Evolutionary conservation across 2,329 filamentous ascomycete genomes (phyloP).

Genomic region (Trematosphaeria pertusa): DNA sequence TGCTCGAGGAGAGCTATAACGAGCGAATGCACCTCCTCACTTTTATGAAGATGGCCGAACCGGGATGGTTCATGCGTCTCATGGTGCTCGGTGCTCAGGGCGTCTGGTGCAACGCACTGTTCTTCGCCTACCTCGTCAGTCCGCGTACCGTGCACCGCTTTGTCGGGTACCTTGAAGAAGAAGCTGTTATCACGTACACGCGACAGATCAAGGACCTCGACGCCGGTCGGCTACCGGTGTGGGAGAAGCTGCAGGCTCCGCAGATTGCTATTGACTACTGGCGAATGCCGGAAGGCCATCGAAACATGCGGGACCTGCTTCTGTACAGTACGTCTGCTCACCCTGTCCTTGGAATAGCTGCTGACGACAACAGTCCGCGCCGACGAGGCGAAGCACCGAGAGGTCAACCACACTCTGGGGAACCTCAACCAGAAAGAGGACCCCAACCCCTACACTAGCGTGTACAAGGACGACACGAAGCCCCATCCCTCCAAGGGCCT

Average conservation of each 20-base stretch:
- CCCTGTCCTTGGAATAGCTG: no score
- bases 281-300: constrained; percentile 85
- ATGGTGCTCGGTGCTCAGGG: constrained; percentile 94
- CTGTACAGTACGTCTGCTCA: constrained; percentile 76
- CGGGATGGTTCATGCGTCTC: constrained; percentile 86
- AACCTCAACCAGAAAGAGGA: constrained; percentile 87
- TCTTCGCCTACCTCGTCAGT: constrained; percentile 84
- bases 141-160: constrained; percentile 92
- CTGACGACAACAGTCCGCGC: constrained; percentile 37
- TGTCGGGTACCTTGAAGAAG: constrained; percentile 95
- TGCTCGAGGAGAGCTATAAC: constrained; percentile 90
- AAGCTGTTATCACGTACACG: constrained; percentile 95
- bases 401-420: constrained; percentile 93
- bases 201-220: constrained; percentile 88
- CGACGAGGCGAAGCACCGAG: constrained; percentile 68
- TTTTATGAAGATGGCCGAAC: constrained; percentile 89
- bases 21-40: constrained; percentile 93
- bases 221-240: constrained; percentile 79
- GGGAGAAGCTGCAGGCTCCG: constrained; percentile 79
- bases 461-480: constrained; percentile 73
- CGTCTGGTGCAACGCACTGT: constrained; percentile 95
- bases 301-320: constrained; percentile 85
- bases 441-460: constrained; percentile 89
- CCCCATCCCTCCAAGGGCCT: constrained; percentile 76
- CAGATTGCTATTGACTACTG: constrained; percentile 92